Evolutionary conservation across 176 grass and related monocot genomes (phyloP).

Genomic region (Tuctoria greenei): DNA sequence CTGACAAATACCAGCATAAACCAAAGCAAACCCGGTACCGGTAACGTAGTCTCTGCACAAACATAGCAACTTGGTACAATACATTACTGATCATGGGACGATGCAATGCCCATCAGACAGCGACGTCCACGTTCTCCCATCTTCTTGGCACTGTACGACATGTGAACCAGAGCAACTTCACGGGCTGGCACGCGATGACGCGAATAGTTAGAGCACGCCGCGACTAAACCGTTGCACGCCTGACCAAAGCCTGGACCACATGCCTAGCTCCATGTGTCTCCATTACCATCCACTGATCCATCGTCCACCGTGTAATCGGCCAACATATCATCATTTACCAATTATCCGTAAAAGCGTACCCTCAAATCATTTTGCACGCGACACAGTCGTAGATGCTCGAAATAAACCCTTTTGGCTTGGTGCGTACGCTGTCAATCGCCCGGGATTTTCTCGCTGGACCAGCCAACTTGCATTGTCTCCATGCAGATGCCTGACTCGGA

Average conservation of each 20-base stretch:
- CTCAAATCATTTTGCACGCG: neutral
- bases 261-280: neutral
- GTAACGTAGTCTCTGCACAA: neutral
- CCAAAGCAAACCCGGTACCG: neutral
- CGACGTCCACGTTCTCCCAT: neutral
- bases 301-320: neutral
- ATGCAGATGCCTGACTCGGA: neutral
- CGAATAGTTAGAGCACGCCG: neutral
- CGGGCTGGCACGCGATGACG: too few relatives aligned
- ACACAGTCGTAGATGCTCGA: neutral
- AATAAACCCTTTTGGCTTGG: neutral
- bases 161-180: neutral
- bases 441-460: neutral
- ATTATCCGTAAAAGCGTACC: neutral
- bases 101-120: neutral
- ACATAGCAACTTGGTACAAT: neutral
- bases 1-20: neutral
- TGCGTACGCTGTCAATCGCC: neutral
- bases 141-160: conserved; percentile 15
- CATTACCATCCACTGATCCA: neutral
- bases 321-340: neutral
- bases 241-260: neutral
- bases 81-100: neutral
- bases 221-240: neutral
- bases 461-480: neutral